These are phyloP conservation scores for Platanthera zijinensis DNA, from an alignment of 106 monocot genomes.

Conservation along the genomic window DNA sequence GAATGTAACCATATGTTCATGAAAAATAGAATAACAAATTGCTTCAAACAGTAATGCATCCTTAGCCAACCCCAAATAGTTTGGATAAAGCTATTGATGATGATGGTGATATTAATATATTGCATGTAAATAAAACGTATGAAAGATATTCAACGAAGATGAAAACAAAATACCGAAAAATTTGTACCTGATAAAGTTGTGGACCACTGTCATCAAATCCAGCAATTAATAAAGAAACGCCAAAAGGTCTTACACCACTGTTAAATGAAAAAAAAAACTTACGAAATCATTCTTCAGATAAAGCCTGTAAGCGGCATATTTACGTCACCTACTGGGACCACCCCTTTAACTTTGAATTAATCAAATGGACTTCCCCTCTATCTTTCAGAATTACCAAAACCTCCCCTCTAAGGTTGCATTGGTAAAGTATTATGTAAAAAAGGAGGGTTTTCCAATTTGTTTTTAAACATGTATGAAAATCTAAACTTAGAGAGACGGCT, in stretches of 20 bases:
- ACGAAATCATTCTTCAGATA: not conserved
- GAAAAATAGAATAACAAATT: not conserved
- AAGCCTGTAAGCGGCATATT: not conserved
- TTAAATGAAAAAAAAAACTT: not conserved
- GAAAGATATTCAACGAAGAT: not conserved
- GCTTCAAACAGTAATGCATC: not conserved
- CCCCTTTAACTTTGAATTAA: too few species aligned
- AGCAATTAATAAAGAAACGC: slow-evolving; percentile 85
- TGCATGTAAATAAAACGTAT: not conserved
- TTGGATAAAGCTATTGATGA: too few species aligned
- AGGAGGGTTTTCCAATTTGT: too few species aligned
- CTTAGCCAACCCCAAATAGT: not conserved
- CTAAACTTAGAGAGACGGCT: too few species aligned
- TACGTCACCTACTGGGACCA: not conserved
- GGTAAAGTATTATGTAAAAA: too few species aligned
- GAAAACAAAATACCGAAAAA: not conserved
- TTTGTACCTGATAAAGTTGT: slow-evolving; percentile 73
- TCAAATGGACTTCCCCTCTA: too few species aligned
- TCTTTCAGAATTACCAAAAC: too few species aligned
- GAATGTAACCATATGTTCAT: slow-evolving; percentile 1
- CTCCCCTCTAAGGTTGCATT: too few species aligned
- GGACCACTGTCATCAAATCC: slow-evolving; percentile 97
- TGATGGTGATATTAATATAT: not conserved
- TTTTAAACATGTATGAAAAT: too few species aligned
- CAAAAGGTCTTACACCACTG: slow-evolving; percentile 96